phyloP scores from a whole-genome alignment of 2,329 filamentous ascomycete genomes.

The Alternaria alternata region DNA sequence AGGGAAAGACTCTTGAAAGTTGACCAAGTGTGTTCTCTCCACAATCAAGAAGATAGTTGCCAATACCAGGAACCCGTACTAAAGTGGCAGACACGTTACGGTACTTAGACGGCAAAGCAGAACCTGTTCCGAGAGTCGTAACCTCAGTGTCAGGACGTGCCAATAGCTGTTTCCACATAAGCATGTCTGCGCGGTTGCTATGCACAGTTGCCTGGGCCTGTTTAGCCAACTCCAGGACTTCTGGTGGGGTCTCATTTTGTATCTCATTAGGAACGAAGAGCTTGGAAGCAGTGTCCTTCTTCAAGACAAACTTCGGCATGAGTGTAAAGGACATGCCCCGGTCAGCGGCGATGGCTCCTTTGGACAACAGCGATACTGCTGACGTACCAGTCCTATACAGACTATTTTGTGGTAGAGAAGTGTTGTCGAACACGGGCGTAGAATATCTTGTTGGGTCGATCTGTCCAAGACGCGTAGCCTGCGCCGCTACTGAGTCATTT shows the following conservation, averaged over 20 bases:
- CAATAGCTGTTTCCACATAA: constrained; percentile 69
- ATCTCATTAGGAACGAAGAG: constrained; percentile 60
- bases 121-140: constrained; percentile 88
- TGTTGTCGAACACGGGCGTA: constrained; percentile 72
- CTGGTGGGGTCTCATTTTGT: constrained; percentile 51
- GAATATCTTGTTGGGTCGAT: constrained; percentile 79
- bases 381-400: constrained; percentile 15
- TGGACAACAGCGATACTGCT: constrained; percentile 17
- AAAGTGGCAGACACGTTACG: constrained; percentile 93
- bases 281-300: constrained; percentile 31
- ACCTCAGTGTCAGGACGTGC: constrained; percentile 81
- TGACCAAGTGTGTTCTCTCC: constrained; percentile 94
- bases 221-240: constrained; percentile 64
- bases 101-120: constrained; percentile 88
- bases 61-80: constrained; percentile 80
- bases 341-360: constrained; percentile 42
- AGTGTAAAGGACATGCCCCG: constrained; percentile 56
- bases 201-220: constrained; percentile 50
- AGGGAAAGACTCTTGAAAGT: constrained; percentile 75
- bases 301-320: constrained; percentile 55
- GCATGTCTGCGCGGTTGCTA: constrained; percentile 55
- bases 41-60: constrained; percentile 90
- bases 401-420: constrained; percentile 51
- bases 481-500: constrained; percentile 70
- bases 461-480: constrained; percentile 73